Evolutionary conservation across 1,284 basidiomycete genomes (phyloP).

Genomic region (Rhodotorula sp.): DNA sequence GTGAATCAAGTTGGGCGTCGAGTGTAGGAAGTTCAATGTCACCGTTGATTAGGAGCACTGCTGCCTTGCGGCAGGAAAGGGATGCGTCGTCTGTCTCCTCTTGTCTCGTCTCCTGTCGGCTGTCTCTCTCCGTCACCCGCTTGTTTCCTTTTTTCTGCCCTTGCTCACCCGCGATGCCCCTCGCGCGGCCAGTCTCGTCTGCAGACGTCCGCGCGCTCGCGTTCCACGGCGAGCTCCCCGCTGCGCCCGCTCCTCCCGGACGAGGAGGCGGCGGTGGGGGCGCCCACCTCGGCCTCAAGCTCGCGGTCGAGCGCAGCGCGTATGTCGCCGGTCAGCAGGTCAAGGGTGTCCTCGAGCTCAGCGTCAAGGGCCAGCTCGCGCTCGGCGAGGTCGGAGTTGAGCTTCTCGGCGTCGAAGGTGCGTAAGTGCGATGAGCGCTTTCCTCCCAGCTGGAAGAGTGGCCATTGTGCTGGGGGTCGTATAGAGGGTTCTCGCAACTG

Average conservation of each 20-base stretch:
- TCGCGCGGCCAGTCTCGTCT: conserved; percentile 1
- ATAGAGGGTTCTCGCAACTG: too few relatives aligned
- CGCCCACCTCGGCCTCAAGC: conserved; percentile 1
- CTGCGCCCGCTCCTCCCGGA: conserved; percentile 1
- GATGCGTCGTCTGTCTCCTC: too few relatives aligned
- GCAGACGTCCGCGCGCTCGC: neutral
- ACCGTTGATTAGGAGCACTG: too few relatives aligned
- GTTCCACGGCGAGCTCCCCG: neutral
- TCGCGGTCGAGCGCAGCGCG: conserved; percentile 5
- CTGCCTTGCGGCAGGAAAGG: too few relatives aligned
- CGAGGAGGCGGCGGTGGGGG: neutral
- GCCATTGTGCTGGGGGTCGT: too few relatives aligned
- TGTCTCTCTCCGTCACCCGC: neutral
- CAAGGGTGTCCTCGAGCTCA: conserved; percentile 39
- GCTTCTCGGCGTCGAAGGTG: conserved; percentile 35
- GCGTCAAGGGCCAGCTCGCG: conserved; percentile 28
- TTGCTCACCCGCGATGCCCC: neutral
- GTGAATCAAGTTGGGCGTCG: too few relatives aligned
- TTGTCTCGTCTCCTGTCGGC: neutral
- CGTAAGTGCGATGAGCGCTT: neutral
- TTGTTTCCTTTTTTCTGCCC: too few relatives aligned
- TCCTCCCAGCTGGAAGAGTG: too few relatives aligned
- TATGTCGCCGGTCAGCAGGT: conserved; percentile 39
- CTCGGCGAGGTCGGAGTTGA: conserved; percentile 43
- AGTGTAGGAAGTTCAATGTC: too few relatives aligned